Conservation (phyloP, 1,284 basidiomycete genomes). For the Thelephora terrestris region DNA sequence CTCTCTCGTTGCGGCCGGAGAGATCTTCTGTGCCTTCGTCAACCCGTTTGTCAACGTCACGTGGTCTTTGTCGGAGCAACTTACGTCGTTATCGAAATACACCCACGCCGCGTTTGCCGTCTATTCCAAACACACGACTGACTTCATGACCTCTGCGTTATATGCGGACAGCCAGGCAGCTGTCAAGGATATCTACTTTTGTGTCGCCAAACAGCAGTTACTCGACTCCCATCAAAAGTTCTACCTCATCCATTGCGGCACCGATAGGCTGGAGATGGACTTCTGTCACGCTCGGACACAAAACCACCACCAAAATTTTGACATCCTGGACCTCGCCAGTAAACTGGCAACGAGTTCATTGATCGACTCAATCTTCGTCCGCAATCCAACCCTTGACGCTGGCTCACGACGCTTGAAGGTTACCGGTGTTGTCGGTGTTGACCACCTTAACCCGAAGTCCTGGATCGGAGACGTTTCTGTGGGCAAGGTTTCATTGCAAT, state of each 20-base stretch:
- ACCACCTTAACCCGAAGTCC: slow-evolving; percentile 13
- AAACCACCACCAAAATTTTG: no score
- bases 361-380: no score
- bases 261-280: slow-evolving; percentile 14
- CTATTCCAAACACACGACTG: slow-evolving; percentile 10
- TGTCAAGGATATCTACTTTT: slow-evolving; percentile 17
- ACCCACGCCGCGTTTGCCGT: slow-evolving; percentile 16
- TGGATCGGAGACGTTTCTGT: slow-evolving; percentile 9
- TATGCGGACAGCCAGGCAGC: slow-evolving; percentile 15
- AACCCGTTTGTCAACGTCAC: slow-evolving; percentile 7
- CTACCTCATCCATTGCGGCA: slow-evolving; percentile 14
- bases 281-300: slow-evolving; percentile 15
- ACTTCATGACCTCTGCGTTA: slow-evolving; percentile 15
- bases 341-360: no score
- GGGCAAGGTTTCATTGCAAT: no score
- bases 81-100: slow-evolving; percentile 6
- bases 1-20: slow-evolving; percentile 2
- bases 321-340: no score
- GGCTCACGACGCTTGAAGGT: no score
- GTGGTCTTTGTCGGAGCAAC: slow-evolving; percentile 6
- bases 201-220: slow-evolving; percentile 15
- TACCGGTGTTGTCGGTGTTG: no score
- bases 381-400: no score
- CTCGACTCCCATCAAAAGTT: slow-evolving; percentile 9
- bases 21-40: slow-evolving; percentile 9